Conservation (phyloP, 2,329 filamentous ascomycete species). For the Xylaria sp. region DNA sequence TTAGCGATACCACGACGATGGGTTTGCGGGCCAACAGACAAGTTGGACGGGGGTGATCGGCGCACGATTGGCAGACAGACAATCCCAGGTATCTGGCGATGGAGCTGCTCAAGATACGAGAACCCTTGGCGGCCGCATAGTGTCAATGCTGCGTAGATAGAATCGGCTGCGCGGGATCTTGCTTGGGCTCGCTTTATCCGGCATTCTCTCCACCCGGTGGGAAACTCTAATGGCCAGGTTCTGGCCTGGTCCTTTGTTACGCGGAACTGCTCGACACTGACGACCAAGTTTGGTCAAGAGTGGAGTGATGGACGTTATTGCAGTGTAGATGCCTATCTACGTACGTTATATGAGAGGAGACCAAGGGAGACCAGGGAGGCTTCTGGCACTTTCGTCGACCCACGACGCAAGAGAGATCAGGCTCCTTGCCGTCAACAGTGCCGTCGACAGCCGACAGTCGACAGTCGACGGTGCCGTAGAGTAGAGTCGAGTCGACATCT, state of each 20-base stretch:
- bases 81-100: background rate
- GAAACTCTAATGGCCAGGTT: slow-evolving; percentile 2
- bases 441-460: no score
- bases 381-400: no score
- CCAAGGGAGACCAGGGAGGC: no score
- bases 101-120: slow-evolving; percentile 6
- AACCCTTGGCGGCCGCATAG: background rate
- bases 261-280: background rate
- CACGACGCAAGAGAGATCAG: no score
- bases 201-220: slow-evolving; percentile 19
- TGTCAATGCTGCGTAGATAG: background rate
- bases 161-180: background rate
- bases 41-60: background rate
- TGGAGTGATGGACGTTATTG: background rate
- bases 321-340: no score
- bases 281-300: background rate
- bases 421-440: no score
- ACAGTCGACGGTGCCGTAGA: no score
- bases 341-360: no score
- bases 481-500: no score
- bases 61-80: slow-evolving; percentile 20
- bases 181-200: slow-evolving; percentile 17
- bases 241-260: slow-evolving; percentile 4
- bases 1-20: slow-evolving; percentile 17
- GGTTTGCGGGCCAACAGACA: slow-evolving; percentile 16